Evolutionary conservation across 805 yeast genomes (phyloP), one percentile per base, ranked within the genome.

Genomic region (Pichia exigua): DNA sequence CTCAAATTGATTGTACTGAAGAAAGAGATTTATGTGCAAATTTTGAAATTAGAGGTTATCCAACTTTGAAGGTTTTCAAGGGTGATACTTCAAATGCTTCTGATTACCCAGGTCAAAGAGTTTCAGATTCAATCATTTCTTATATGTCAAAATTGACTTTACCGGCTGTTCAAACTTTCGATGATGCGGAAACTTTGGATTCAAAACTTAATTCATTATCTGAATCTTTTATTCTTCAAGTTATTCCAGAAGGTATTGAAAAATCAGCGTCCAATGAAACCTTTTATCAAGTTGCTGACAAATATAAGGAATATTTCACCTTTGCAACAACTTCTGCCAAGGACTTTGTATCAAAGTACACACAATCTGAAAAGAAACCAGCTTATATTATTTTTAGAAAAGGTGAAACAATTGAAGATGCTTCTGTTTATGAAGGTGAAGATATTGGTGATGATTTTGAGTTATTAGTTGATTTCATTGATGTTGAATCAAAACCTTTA

Each of bases 51-150:
- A 81, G 74, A 69, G 96, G 96, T 51, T 88, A 85, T 72, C 96
- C 96, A 66, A 82, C 92, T 38, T 69, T 88, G 69, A 87, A 86
- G 71, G 79, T 89, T 30, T 81, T 86, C 72, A 81, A 84, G 66
- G 80, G 79, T 55, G 69, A 65, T 45, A n/a, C 46, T 12, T 62
- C 68, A 38, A 64, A 71, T 42, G 75, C 78, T 28, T 69, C 75
- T 42, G 91, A 84, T 60, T 94, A 92, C 71, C 78, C 76, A 49
- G 98, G 98, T 56, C 87, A 85, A 58, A 86, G 99, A 76, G 77
- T 80, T 52, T 79, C 96, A 27, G 86, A 76, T 45, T 82, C 90
- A 48, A 92, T 94, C 59, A 79, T 81, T 46, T 75, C 77, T 45
- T 87, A 79, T 72, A 85, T 94, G 96, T 65, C 80, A 58, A 85